Conservation (phyloP, 352 stramenopile genomes). For the Stramenopiles sp. region DNA sequence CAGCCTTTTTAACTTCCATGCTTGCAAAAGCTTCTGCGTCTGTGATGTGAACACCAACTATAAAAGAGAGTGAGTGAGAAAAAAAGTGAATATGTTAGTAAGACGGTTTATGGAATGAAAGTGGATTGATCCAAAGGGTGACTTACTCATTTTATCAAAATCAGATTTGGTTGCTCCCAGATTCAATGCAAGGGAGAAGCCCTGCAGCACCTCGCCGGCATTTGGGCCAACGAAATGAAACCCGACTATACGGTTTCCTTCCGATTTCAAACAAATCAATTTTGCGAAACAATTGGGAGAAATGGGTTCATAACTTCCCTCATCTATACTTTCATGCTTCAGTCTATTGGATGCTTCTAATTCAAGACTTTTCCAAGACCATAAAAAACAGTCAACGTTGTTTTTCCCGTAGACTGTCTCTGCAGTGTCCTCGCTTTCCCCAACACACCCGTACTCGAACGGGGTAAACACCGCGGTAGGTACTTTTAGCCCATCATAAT, state of each 20-base stretch:
- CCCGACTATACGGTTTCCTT: slow-evolving; percentile 68
- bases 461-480: slow-evolving; percentile 82
- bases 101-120: no score
- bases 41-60: slow-evolving; percentile 25
- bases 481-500: slow-evolving; percentile 78
- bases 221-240: slow-evolving; percentile 96
- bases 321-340: slow-evolving; percentile 12
- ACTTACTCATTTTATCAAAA: no score
- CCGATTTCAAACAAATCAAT: slow-evolving; percentile 64
- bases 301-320: slow-evolving; percentile 16
- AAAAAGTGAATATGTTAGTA: no score
- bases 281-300: slow-evolving; percentile 70
- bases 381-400: slow-evolving; percentile 83
- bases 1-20: slow-evolving; percentile 26
- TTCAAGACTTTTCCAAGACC: slow-evolving; percentile 84
- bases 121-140: no score
- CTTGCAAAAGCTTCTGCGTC: slow-evolving; percentile 28
- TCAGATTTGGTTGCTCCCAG: slow-evolving; percentile 25
- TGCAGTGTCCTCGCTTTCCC: slow-evolving; percentile 84
- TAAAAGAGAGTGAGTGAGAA: no score
- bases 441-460: slow-evolving; percentile 88
- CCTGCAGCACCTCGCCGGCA: slow-evolving; percentile 79
- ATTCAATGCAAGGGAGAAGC: slow-evolving; percentile 25
- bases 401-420: slow-evolving; percentile 59
- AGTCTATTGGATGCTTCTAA: slow-evolving; percentile 41